phyloP scores from a whole-genome alignment of 1,284 basidiomycete genomes.

The Prillingera fragicola region DNA sequence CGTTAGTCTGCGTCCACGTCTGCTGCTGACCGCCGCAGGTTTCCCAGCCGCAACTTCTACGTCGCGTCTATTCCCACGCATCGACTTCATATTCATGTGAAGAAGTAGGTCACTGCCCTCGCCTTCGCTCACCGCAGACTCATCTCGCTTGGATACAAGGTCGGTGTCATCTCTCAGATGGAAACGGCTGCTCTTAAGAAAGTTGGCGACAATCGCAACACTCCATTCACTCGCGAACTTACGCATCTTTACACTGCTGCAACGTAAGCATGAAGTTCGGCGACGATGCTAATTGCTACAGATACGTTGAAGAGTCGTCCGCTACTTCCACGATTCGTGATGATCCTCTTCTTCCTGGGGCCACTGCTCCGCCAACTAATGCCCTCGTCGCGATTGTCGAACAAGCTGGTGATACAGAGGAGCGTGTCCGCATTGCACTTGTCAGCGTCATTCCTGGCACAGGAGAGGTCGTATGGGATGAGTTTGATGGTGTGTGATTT shows the following conservation, averaged over 20 bases:
- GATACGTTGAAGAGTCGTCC: conserved; percentile 46
- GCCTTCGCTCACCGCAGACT: conserved; percentile 53
- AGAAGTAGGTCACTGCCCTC: conserved; percentile 57
- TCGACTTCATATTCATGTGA: conserved; percentile 76
- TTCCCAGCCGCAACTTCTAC: conserved; percentile 69
- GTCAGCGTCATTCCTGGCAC: conserved; percentile 78
- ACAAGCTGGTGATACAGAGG: conserved; percentile 54
- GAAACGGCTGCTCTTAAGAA: conserved; percentile 97
- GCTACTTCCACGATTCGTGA: conserved; percentile 33
- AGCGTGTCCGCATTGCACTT: conserved; percentile 63
- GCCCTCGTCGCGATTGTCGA: conserved; percentile 59
- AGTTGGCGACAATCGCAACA: conserved; percentile 71
- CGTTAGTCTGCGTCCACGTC: conserved; percentile 22
- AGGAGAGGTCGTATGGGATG: conserved; percentile 87
- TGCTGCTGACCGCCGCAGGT: conserved; percentile 41
- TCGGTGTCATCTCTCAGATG: conserved; percentile 85
- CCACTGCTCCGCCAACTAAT: conserved; percentile 39
- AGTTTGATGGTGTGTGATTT: conserved; percentile 63
- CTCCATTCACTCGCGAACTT: conserved; percentile 74
- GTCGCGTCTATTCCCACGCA: conserved; percentile 78
- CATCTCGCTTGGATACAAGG: conserved; percentile 77
- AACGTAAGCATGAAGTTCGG: conserved; percentile 57
- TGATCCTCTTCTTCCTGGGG: conserved; percentile 29
- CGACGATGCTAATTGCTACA: conserved; percentile 28
- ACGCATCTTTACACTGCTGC: conserved; percentile 80